Evolutionary conservation across 192 early-diverging fungal genomes (phyloP), one percentile per base, ranked within the genome.

Genomic region (Coemansia sp.): DNA sequence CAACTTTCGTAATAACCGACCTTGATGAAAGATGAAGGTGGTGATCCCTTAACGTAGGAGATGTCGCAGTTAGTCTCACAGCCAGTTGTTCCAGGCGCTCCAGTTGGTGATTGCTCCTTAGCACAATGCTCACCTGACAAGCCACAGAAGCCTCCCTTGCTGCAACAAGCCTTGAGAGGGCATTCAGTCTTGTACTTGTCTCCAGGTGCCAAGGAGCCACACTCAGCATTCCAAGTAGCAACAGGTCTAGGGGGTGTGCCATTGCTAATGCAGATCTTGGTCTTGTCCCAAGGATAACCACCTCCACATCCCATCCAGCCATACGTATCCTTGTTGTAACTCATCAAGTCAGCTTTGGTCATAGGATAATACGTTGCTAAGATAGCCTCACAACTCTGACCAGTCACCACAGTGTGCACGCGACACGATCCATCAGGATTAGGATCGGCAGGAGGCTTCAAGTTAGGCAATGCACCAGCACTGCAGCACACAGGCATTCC

Each of bases 111-210:
- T 30, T 58, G 17, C 37, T 46, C 47, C 10, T 39, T 58, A 5
- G 34, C 48, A 27, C 56, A 58, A 17, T 36, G 37, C 2, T 58
- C 38, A n/a, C 33, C 29, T 2, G 41, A 32, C 5, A 58, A 15
- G 32, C 56, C 56, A 8, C 56, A 58, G 14, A 36, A 49, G 4
- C 56, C 56, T 22, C 29, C 32, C 17, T 33, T 6, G 15, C 48
- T 58, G 29, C 56, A 58, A 8, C 56, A 58, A n/a, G 56, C 56
- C 39, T 58, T 58, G 34, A 58, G 56, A 32, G 56, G 56, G 47
- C 56, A 58, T 45, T 58, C 48, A 17, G 15, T 50, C 27, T 50
- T 50, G 48, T 50, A 50, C 31, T 50, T 50, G 32, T 50, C 48
- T 33, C 48, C 48, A 13, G 48, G 48, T 10, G 48, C 48, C 31